Evolutionary conservation across 163 green algal genomes (phyloP), one percentile per base, ranked within the genome.

Genomic region (Smithsoniella earleae): DNA sequence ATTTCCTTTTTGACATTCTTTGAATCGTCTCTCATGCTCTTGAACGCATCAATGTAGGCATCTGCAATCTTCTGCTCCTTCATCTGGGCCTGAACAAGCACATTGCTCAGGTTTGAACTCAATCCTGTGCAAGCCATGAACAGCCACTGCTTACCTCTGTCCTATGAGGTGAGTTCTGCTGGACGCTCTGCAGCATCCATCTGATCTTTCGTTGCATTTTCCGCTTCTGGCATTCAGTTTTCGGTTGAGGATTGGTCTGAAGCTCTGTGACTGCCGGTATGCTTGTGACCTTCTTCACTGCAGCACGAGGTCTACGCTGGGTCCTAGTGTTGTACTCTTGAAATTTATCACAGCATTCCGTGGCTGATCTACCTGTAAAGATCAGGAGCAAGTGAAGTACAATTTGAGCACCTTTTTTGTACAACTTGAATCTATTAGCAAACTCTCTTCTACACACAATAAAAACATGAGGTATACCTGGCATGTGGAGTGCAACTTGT

Each of bases 331-430:
- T 30, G 8, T 30, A n/a, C 58, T 69, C 58, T 8, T 43, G 27
- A 13, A 43, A 69, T 38, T 69, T 69, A 30, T 69, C 58, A 69
- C 22, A 69, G 25, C 58, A 69, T 34, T 69, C 16, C 10, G 8
- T 43, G 58, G 43, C 25, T 1, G 58, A 28, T 13, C 58, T 69
- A 34, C 58, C 58, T 69, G 58, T 31, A 69, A 5, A 37, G 0
- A 22, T 49, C 10, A 49, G 13, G 10, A 49, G 13, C 40, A 49
- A 49, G 13, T 49, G 40, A 49, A 49, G 13, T 22, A 22, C 10
- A 49, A 10, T 10, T 13, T 13, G 13, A 22, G 40, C 10, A 10
- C 10, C 40, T 49, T 10, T 49, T 10, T 13, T 13, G 13, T 10
- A 49, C 40, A 49, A 49, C 40, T 22, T 49, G 10, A 49, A 22